Conservation (phyloP, 192 early-diverging fungal species). For the Chytriomyces confervae region DNA sequence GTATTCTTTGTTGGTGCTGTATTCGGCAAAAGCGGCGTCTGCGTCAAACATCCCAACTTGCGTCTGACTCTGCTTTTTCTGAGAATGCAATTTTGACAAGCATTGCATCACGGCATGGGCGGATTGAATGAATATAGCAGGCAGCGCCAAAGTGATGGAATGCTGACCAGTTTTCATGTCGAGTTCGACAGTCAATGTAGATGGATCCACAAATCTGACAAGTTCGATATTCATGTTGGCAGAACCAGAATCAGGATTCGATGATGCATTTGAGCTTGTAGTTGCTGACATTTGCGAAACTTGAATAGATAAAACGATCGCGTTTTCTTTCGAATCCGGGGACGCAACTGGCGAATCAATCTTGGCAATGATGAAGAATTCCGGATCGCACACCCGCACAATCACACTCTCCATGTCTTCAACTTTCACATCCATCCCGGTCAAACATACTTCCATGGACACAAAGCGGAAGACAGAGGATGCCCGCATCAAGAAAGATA, state of each 20-base stretch:
- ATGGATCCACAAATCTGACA: neutral
- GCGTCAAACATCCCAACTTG: neutral
- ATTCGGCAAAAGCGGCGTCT: slow-evolving; percentile 6
- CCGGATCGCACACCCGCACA: neutral
- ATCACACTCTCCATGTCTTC: too few relatives aligned
- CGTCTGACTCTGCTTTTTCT: neutral
- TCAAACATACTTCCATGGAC: neutral
- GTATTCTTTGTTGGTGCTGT: slow-evolving; percentile 8
- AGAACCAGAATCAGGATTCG: too few relatives aligned
- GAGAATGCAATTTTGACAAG: neutral
- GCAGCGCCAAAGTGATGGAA: slow-evolving; percentile 9
- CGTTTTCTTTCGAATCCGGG: neutral
- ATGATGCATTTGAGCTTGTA: neutral
- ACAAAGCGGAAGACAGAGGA: neutral
- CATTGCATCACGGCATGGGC: neutral
- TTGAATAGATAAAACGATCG: neutral
- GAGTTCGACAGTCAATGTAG: neutral
- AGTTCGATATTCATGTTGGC: neutral
- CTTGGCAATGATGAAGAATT: neutral
- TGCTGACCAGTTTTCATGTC: slow-evolving; percentile 7
- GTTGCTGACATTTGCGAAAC: neutral
- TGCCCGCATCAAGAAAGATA: neutral
- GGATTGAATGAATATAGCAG: slow-evolving; percentile 8
- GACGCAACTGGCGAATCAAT: neutral
- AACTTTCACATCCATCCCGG: too few relatives aligned